Evolutionary conservation across 192 early-diverging fungal genomes (phyloP).

Genomic region (Coemansia sp.): DNA sequence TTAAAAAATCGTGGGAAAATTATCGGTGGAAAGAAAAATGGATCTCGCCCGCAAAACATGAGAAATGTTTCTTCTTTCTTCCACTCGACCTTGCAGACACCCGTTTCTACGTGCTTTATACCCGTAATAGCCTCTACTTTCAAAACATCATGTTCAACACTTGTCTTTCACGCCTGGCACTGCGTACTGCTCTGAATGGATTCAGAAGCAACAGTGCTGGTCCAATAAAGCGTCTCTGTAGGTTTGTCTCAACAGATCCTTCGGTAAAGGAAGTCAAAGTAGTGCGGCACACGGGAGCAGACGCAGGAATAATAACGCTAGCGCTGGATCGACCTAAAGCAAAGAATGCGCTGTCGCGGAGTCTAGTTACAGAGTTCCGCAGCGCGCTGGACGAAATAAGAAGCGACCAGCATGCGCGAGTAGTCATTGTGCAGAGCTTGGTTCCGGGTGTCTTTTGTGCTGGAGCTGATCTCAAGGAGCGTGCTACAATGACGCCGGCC

Average conservation of each 20-base stretch:
- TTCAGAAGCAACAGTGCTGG: background rate
- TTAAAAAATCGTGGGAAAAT: no score
- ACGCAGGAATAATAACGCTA: slow-evolving; percentile 75
- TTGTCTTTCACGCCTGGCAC: background rate
- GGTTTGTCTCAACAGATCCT: slow-evolving; percentile 5
- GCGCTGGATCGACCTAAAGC: slow-evolving; percentile 81
- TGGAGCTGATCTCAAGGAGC: slow-evolving; percentile 95
- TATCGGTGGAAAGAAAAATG: no score
- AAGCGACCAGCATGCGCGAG: slow-evolving; percentile 63
- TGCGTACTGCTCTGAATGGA: background rate
- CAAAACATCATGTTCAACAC: background rate
- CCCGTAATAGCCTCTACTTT: background rate
- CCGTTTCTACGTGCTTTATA: no score
- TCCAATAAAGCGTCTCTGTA: background rate
- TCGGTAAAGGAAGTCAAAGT: slow-evolving; percentile 20
- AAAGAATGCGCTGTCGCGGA: slow-evolving; percentile 87
- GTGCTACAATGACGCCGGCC: slow-evolving; percentile 69
- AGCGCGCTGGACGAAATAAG: slow-evolving; percentile 64
- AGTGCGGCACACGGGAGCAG: slow-evolving; percentile 21
- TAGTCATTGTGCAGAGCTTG: slow-evolving; percentile 75
- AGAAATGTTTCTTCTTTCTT: no score
- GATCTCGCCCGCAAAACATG: no score
- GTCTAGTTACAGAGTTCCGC: slow-evolving; percentile 72
- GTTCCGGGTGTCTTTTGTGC: slow-evolving; percentile 89
- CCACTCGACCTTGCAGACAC: no score